phyloP scores from a whole-genome alignment of 2,329 filamentous ascomycete species.

The Phaeosphaeriaceae sp. region DNA sequence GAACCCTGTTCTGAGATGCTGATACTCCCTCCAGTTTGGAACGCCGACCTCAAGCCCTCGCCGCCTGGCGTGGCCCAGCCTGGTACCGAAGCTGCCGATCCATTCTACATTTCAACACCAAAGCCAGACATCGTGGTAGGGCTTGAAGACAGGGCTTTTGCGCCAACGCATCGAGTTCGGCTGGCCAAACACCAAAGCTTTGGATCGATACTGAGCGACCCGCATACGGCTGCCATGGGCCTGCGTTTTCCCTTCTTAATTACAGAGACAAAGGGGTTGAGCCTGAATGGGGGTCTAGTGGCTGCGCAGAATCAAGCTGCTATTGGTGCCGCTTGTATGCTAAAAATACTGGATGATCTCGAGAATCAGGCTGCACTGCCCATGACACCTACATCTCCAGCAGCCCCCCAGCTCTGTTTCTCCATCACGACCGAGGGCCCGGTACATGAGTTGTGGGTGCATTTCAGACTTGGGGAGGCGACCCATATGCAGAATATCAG shows the following conservation, averaged over 20 bases:
- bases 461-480: constrained; percentile 12
- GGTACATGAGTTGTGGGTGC: constrained; percentile 27
- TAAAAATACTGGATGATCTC: constrained; percentile 20
- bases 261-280: constrained; percentile 22
- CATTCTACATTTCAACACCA: constrained; percentile 25
- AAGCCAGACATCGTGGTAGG: constrained; percentile 25
- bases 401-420: constrained; percentile 5
- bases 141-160: constrained; percentile 16
- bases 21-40: constrained; percentile 16
- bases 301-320: constrained; percentile 26
- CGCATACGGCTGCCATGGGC: constrained; percentile 22
- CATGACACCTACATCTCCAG: background rate
- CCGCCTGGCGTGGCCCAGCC: constrained; percentile 6
- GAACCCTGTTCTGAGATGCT: constrained; percentile 1
- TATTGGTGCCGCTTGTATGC: constrained; percentile 21
- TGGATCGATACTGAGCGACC: constrained; percentile 19
- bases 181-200: constrained; percentile 16
- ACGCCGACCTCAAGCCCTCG: constrained; percentile 21
- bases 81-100: constrained; percentile 22
- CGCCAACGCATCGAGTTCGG: constrained; percentile 6
- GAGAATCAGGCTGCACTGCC: constrained; percentile 7
- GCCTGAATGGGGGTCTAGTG: constrained; percentile 18
- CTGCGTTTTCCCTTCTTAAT: constrained; percentile 25
- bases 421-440: constrained; percentile 18
- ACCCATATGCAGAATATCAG: constrained; percentile 15